These are phyloP conservation scores for Bocquillonia castaneifolia DNA, from an alignment of 441 rosid genomes.

Conservation along the genomic window DNA sequence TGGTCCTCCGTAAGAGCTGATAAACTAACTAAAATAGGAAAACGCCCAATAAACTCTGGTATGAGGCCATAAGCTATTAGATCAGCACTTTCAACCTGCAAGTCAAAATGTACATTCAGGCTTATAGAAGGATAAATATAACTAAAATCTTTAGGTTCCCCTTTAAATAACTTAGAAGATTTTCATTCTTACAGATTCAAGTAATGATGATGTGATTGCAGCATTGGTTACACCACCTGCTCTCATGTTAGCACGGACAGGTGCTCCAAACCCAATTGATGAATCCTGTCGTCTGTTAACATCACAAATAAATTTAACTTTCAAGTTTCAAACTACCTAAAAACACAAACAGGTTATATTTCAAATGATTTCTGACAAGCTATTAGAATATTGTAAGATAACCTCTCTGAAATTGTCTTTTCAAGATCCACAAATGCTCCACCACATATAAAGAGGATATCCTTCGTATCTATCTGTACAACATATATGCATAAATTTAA, in stretches of 20 bases:
- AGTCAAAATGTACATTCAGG: conserved; percentile 17
- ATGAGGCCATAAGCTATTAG: conserved; percentile 93
- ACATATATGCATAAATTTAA: neutral
- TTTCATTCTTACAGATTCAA: conserved; percentile 63
- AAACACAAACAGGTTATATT: conserved; percentile 16
- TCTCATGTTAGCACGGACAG: conserved; percentile 93
- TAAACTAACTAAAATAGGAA: conserved; percentile 85
- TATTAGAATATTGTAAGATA: conserved; percentile 13
- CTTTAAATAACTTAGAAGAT: conserved; percentile 10
- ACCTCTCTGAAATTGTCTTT: conserved; percentile 93
- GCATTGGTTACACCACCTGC: conserved; percentile 62
- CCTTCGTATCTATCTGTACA: conserved; percentile 81
- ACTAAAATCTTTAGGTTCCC: conserved; percentile 1
- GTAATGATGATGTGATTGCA: conserved; percentile 70
- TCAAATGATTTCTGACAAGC: conserved; percentile 2
- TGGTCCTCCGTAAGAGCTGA: conserved; percentile 85
- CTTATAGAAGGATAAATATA: neutral
- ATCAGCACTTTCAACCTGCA: conserved; percentile 93
- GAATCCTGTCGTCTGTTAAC: conserved; percentile 75
- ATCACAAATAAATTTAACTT: conserved; percentile 15
- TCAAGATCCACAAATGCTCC: conserved; percentile 95
- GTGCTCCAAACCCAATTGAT: conserved; percentile 96
- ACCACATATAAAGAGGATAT: conserved; percentile 90
- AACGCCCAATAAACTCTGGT: conserved; percentile 95
- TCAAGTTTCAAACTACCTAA: conserved; percentile 16